Evolutionary conservation across 139 green algal species (phyloP).

Genomic region (Chlorella vulgaris): DNA sequence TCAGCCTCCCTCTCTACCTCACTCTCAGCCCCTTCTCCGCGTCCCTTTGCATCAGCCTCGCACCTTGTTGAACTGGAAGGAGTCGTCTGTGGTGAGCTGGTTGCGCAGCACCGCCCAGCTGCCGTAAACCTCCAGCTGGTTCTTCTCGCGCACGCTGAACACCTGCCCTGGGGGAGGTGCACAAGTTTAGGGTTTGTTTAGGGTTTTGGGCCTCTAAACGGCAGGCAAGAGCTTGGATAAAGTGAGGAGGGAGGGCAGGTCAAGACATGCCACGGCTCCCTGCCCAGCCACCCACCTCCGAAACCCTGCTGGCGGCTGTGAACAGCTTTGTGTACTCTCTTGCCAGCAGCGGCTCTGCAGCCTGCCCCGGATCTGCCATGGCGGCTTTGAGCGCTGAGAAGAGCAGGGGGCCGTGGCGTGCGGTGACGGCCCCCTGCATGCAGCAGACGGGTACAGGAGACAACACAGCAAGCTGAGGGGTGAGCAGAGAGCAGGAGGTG

Average conservation of each 20-base stretch:
- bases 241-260: not conserved
- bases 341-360: conserved; percentile 34
- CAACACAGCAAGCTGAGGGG: no score
- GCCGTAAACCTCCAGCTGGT: conserved; percentile 66
- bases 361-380: conserved; percentile 25
- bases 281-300: conserved; percentile 38
- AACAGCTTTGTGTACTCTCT: conserved; percentile 55
- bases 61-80: conserved; percentile 74
- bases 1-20: no score
- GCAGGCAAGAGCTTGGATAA: no score
- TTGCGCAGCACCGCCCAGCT: conserved; percentile 58
- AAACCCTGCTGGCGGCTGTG: conserved; percentile 37
- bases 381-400: conserved; percentile 57
- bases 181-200: not conserved
- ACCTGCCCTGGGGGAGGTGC: conserved; percentile 31
- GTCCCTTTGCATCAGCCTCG: no score
- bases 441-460: not conserved
- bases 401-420: conserved; percentile 43
- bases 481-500: no score
- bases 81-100: conserved; percentile 67
- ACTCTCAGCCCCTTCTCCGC: no score
- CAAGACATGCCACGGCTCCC: not conserved
- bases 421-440: conserved; percentile 12
- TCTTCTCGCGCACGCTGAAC: conserved; percentile 48
- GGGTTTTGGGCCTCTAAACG: no score